A percentile compares a stretch with the other conserved stretches of the same genome.
These are phyloP conservation scores for Macadamia integrifolia DNA, from an alignment of 164 flowering plant genomes.

Conservation along the genomic window DNA sequence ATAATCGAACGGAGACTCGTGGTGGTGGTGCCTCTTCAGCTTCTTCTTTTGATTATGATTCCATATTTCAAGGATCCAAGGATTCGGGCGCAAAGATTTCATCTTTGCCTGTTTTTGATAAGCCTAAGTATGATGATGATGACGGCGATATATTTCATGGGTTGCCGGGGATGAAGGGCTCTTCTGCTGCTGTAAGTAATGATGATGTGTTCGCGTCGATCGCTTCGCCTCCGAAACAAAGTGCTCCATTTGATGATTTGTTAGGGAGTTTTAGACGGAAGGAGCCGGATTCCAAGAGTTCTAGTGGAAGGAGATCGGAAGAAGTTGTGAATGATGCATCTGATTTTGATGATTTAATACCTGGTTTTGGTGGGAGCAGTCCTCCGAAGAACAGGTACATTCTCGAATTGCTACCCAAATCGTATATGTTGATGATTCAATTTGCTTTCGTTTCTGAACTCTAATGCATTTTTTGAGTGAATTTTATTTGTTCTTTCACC, in stretches of 20 bases:
- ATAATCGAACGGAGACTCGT: constrained; percentile 2
- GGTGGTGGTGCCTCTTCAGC: constrained; percentile 3
- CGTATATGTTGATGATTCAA: neutral
- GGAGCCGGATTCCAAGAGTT: constrained; percentile 19
- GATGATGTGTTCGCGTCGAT: constrained; percentile 47
- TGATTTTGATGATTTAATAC: constrained; percentile 51
- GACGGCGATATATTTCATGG: constrained; percentile 37
- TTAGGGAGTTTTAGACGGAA: constrained; percentile 43
- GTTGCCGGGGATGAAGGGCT: constrained; percentile 49
- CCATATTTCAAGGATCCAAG: constrained; percentile 35
- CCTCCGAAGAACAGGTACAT: constrained; percentile 34
- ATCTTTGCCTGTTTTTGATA: constrained; percentile 45
- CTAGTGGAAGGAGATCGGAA: constrained; percentile 15
- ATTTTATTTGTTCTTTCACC: neutral
- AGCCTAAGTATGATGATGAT: constrained; percentile 68
- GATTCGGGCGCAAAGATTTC: constrained; percentile 22
- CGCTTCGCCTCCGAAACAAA: constrained; percentile 19
- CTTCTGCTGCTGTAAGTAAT: constrained; percentile 25
- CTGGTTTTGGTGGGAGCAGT: constrained; percentile 41
- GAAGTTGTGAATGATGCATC: constrained; percentile 21
- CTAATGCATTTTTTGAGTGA: neutral
- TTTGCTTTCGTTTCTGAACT: neutral
- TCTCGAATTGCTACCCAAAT: neutral
- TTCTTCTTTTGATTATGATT: constrained; percentile 40
- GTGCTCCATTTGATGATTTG: constrained; percentile 45